phyloP scores from a whole-genome alignment of 169 alveolate genomes.

The Sarcocystis neurona region DNA sequence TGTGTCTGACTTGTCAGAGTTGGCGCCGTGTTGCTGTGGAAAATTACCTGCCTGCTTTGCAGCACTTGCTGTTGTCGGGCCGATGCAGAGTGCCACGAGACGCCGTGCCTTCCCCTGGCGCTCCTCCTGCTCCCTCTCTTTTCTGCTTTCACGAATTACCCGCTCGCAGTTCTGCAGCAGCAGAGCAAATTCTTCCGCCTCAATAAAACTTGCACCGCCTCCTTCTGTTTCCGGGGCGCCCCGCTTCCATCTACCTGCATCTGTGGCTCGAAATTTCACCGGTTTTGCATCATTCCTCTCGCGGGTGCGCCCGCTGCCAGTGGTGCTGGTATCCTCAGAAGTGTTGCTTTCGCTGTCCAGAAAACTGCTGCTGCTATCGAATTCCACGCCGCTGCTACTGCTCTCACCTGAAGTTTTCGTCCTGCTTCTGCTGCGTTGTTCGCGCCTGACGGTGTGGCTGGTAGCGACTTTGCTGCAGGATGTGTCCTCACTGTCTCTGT shows the following conservation, averaged over 20 bases:
- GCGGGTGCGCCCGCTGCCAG: neutral
- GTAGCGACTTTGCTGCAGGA: no score
- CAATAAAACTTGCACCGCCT: neutral
- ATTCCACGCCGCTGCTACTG: neutral
- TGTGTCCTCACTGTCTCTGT: no score
- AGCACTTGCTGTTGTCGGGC: constrained; percentile 28
- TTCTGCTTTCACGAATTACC: neutral
- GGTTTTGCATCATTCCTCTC: neutral
- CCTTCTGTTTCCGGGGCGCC: neutral
- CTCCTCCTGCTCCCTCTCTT: neutral
- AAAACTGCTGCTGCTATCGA: neutral
- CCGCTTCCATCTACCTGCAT: neutral
- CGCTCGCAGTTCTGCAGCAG: neutral
- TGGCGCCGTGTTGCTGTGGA: neutral
- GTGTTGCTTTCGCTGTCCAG: neutral
- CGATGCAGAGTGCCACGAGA: constrained; percentile 18
- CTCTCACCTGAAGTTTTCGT: no score
- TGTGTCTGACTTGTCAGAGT: neutral
- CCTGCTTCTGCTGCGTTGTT: no score
- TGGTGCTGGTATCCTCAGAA: neutral
- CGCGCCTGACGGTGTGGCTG: no score
- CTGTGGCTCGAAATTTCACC: neutral
- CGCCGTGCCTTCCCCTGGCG: neutral
- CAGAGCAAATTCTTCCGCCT: neutral
- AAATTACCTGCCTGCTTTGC: constrained; percentile 23